phyloP scores from a whole-genome alignment of 371 early-diverging fungal genomes.

The Mortierella sp. region DNA sequence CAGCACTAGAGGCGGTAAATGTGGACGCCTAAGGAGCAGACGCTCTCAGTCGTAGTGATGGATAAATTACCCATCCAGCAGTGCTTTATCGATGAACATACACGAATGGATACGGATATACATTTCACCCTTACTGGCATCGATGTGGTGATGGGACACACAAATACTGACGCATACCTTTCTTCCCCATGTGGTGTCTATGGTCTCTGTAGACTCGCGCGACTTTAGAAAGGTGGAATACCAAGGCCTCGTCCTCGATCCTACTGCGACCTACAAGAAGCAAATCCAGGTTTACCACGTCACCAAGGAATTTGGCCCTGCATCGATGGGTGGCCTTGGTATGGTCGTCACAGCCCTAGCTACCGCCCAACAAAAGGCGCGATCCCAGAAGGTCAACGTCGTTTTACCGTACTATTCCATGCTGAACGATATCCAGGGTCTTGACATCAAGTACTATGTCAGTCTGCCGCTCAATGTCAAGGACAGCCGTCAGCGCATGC shows the following conservation, averaged over 20 bases:
- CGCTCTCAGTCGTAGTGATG: too few species aligned
- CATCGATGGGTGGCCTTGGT: conserved; percentile 71
- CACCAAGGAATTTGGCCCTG: conserved; percentile 73
- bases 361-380: conserved; percentile 63
- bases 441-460: conserved; percentile 50
- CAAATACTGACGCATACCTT: neutral
- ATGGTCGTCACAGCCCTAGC: conserved; percentile 69
- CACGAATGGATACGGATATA: too few species aligned
- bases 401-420: conserved; percentile 72
- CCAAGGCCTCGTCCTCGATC: conserved; percentile 57
- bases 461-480: conserved; percentile 60
- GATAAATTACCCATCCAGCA: too few species aligned
- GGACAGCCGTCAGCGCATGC: conserved; percentile 52
- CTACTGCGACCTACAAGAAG: conserved; percentile 36
- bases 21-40: too few species aligned
- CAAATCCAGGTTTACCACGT: conserved; percentile 67
- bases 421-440: conserved; percentile 50
- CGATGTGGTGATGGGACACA: too few species aligned
- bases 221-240: conserved; percentile 64
- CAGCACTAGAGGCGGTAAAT: too few species aligned
- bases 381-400: conserved; percentile 60
- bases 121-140: neutral
- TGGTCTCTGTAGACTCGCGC: conserved; percentile 14
- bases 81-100: too few species aligned
- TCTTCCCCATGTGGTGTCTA: neutral